Base-by-base conservation (phyloP, 352 stramenopile genomes). In the Pythium volutum region DNA sequence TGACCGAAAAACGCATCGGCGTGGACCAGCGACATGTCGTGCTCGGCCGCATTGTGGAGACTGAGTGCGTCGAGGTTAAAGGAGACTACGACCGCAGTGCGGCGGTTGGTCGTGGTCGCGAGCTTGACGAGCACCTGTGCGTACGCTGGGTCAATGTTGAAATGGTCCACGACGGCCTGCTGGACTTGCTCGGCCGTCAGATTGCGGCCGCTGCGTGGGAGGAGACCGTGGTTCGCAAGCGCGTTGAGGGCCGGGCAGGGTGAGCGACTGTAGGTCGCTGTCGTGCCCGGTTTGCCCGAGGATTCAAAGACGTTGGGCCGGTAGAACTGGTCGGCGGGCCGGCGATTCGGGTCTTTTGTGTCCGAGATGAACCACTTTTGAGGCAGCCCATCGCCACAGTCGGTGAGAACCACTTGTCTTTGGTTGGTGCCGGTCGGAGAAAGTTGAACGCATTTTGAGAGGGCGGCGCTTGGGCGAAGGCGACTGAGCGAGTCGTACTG, bases 221-320 rank as follows among this genome's bases (percentile, higher is more conserved):
- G 20, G 22, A 73, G 60, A 16, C 74, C 74, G 60, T 85, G 74
- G 62, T 85, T 85, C 7, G 76, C 71, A 10, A 85, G 52, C 26
- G 76, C 51, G 42, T 85, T 85, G 34, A 85, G 56, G 22, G 67
- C 71, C 23, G 76, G 76, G 18, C 76, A 85, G 23, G 76, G 76
- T 18, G 67, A 77, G 4, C 73, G 73, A 10, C 56, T 45, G 55
- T 70, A 81, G 5, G 34, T 22, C 4, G 72, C 66, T 16, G 51
- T 59, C 15, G 62, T 71, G 39, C 61, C 66, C 0, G 59, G 58
- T 0, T 69, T 42, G 11, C 66, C 73, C 7, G 73, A 80, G n/a
- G 47, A 60, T n/a, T 69, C 48, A n/a, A 39, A 42, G 7, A 46
- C 52, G 14, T 27, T 60, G 25, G 65, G 65, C 20, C 60, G 65